Conservation (phyloP, 164 flowering plant genomes). For the Magnolia sinica region DNA sequence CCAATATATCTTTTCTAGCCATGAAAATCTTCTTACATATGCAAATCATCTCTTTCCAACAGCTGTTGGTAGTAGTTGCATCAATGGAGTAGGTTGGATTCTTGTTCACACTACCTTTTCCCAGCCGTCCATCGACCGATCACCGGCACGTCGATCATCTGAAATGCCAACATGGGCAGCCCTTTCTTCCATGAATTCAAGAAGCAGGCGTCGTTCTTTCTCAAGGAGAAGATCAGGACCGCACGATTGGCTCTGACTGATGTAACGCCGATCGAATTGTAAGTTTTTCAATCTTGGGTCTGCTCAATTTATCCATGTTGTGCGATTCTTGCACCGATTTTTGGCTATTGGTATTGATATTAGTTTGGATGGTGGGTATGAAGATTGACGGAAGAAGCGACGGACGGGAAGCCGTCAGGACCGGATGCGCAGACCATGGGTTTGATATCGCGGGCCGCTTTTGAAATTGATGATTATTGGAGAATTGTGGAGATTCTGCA, state of each 20-base stretch:
- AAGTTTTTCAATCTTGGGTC: conserved; percentile 25
- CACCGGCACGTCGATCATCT: neutral
- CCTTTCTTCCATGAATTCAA: conserved; percentile 59
- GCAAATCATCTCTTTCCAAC: no score
- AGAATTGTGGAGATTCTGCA: conserved; percentile 79
- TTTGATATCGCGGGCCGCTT: conserved; percentile 74
- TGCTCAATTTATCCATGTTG: neutral
- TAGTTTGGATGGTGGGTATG: neutral
- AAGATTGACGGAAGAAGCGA: conserved; percentile 82
- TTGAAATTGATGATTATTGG: conserved; percentile 88
- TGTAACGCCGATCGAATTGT: conserved; percentile 87
- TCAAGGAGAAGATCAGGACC: conserved; percentile 80
- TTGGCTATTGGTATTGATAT: neutral
- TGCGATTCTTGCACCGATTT: neutral
- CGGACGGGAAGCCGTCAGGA: conserved; percentile 58
- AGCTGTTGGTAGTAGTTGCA: no score
- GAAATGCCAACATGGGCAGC: neutral
- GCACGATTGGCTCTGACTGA: conserved; percentile 80
- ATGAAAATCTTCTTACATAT: no score
- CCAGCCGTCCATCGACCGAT: neutral
- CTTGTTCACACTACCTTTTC: no score
- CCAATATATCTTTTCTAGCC: no score
- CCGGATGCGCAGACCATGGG: conserved; percentile 59
- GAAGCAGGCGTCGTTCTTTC: conserved; percentile 82
- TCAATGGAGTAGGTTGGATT: no score